These are phyloP conservation scores for Eimeria sp. DNA, from an alignment of 169 alveolate species.

Conservation along the genomic window DNA sequence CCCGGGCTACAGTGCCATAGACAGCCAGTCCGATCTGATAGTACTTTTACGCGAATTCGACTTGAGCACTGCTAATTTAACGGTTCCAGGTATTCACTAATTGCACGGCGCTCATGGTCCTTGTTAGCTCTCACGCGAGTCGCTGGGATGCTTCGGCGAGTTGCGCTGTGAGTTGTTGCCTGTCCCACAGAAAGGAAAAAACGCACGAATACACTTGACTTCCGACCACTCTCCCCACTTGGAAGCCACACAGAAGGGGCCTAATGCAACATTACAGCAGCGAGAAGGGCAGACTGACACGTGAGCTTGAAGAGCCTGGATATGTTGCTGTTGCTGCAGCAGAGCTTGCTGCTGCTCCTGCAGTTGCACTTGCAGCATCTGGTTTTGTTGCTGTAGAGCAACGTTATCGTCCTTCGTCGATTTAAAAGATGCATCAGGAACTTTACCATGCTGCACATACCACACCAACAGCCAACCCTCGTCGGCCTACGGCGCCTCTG, in stretches of 20 bases:
- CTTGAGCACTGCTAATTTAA: neutral
- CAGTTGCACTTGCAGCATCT: conserved; percentile 33
- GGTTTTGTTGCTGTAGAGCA: conserved; percentile 42
- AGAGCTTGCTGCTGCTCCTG: conserved; percentile 64
- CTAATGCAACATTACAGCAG: neutral
- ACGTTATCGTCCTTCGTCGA: conserved; percentile 18
- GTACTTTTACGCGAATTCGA: neutral
- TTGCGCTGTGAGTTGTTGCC: conserved; percentile 41
- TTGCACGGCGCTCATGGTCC: neutral
- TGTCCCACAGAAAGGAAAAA: neutral
- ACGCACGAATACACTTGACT: neutral
- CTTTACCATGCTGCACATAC: neutral
- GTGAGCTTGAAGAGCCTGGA: conserved; percentile 65
- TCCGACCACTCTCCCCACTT: neutral
- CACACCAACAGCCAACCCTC: neutral
- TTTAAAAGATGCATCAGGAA: neutral
- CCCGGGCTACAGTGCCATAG: neutral
- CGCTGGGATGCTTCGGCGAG: conserved; percentile 57
- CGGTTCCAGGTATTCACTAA: neutral
- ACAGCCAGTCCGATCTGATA: neutral
- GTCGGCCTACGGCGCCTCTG: neutral
- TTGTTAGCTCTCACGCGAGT: conserved; percentile 51
- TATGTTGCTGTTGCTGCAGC: conserved; percentile 53
- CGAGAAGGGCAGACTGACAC: conserved; percentile 8
- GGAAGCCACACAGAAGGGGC: neutral